A percentile compares a stretch with the other conserved stretches of the same genome.
These are phyloP conservation scores for Fusarium chaquense DNA, from an alignment of 2,329 filamentous ascomycete genomes.

Conservation along the genomic window DNA sequence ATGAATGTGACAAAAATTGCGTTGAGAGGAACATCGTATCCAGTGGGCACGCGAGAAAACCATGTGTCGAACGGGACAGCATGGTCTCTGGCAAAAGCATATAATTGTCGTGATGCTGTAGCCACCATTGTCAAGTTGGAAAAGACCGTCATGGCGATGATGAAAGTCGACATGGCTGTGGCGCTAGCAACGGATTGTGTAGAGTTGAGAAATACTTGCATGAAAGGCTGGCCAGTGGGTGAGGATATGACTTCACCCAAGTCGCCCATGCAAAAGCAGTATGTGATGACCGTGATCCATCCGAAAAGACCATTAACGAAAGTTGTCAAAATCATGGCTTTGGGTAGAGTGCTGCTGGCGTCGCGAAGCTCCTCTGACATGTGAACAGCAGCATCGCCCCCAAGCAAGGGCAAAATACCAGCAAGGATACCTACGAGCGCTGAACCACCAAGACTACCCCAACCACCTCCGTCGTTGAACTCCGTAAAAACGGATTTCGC, in stretches of 20 bases:
- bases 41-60: conserved; percentile 33
- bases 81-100: conserved; percentile 40
- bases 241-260: conserved; percentile 37
- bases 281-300: conserved; percentile 44
- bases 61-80: conserved; percentile 41
- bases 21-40: conserved; percentile 40
- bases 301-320: conserved; percentile 40
- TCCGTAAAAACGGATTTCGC: conserved; percentile 35
- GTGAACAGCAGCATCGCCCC: conserved; percentile 42
- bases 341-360: conserved; percentile 36
- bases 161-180: conserved; percentile 37
- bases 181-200: conserved; percentile 34
- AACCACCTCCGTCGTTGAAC: conserved; percentile 40
- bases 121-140: conserved; percentile 43
- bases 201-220: conserved; percentile 43
- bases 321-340: conserved; percentile 38
- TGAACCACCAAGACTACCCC: conserved; percentile 35
- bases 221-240: conserved; percentile 39
- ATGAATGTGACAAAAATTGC: conserved; percentile 39
- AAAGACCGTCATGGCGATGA: conserved; percentile 42
- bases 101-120: conserved; percentile 40
- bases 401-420: conserved; percentile 33
- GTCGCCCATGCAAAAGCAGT: conserved; percentile 42
- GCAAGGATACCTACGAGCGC: conserved; percentile 41
- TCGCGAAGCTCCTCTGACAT: conserved; percentile 43